A percentile compares a stretch with the other conserved stretches of the same genome.
Evolutionary conservation across 345 rosid genomes (phyloP).

Genomic region (Viola odorata): DNA sequence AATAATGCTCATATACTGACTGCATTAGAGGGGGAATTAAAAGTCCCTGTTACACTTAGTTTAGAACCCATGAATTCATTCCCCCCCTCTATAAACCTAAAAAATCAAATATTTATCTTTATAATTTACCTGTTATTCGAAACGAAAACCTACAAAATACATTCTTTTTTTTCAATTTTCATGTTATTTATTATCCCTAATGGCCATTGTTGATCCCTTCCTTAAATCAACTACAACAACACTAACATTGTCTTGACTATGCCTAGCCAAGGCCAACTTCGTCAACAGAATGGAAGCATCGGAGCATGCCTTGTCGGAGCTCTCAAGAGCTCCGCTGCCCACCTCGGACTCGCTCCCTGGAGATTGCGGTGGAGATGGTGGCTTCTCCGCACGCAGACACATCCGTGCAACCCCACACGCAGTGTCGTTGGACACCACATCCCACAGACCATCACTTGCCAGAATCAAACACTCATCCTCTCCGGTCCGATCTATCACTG

Average conservation of each 20-base stretch:
- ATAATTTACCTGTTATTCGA: background rate
- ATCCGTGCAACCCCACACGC: constrained; percentile 65
- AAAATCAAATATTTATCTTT: background rate
- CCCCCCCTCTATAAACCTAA: background rate
- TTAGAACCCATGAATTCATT: background rate
- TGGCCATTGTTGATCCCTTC: constrained; percentile 15
- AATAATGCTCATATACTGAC: background rate
- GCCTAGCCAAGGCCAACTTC: constrained; percentile 74
- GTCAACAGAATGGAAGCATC: constrained; percentile 80
- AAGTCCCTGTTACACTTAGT: constrained; percentile 5
- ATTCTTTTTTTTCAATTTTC: background rate
- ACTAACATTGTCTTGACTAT: constrained; percentile 74
- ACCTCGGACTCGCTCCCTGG: constrained; percentile 22
- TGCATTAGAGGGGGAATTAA: constrained; percentile 2
- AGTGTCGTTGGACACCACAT: constrained; percentile 75
- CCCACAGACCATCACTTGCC: constrained; percentile 91
- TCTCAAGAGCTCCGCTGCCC: constrained; percentile 14
- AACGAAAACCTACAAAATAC: constrained; percentile 8
- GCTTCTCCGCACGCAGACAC: constrained; percentile 46
- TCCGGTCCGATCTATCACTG: constrained; percentile 46
- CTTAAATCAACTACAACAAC: constrained; percentile 78
- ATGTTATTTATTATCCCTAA: background rate
- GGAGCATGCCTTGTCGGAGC: constrained; percentile 57
- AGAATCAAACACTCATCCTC: constrained; percentile 78
- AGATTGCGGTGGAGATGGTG: constrained; percentile 14